A percentile compares a stretch with the other conserved stretches of the same genome.
Evolutionary conservation across 129 eudicot genomes (phyloP).

Genomic region (Artemisia argyi): DNA sequence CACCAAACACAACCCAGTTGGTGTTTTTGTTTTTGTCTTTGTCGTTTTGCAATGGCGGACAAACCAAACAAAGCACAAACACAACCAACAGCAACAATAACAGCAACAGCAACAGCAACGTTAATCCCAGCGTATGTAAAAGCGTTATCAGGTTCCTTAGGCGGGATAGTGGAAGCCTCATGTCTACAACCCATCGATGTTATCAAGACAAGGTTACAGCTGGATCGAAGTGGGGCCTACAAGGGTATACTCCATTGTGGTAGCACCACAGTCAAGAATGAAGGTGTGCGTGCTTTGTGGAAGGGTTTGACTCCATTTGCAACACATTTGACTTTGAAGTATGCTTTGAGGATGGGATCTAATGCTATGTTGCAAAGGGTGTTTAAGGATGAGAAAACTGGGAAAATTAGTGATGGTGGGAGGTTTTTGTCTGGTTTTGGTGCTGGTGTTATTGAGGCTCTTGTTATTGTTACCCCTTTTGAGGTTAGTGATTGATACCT

Average conservation of each 20-base stretch:
- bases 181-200: slow-evolving; percentile 93
- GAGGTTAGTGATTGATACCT: slow-evolving; percentile 47
- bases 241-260: slow-evolving; percentile 92
- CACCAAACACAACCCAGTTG: no score
- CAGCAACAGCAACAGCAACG: no score
- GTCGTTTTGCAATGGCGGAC: no score
- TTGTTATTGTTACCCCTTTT: slow-evolving; percentile 85
- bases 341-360: slow-evolving; percentile 85
- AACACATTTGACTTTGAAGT: slow-evolving; percentile 84
- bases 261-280: slow-evolving; percentile 41
- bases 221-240: slow-evolving; percentile 69
- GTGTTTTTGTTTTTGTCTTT: no score
- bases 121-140: slow-evolving; percentile 75
- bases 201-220: slow-evolving; percentile 88
- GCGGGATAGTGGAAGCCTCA: slow-evolving; percentile 77
- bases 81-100: no score
- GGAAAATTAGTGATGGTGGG: slow-evolving; percentile 57
- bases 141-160: slow-evolving; percentile 80
- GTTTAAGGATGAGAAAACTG: slow-evolving; percentile 67
- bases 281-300: slow-evolving; percentile 91
- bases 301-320: slow-evolving; percentile 91
- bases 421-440: slow-evolving; percentile 80
- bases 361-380: slow-evolving; percentile 73
- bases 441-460: slow-evolving; percentile 95
- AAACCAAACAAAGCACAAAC: no score